These are phyloP conservation scores for Bipolaris sorokiniana DNA, from an alignment of 2,329 filamentous ascomycete genomes.

Conservation along the genomic window DNA sequence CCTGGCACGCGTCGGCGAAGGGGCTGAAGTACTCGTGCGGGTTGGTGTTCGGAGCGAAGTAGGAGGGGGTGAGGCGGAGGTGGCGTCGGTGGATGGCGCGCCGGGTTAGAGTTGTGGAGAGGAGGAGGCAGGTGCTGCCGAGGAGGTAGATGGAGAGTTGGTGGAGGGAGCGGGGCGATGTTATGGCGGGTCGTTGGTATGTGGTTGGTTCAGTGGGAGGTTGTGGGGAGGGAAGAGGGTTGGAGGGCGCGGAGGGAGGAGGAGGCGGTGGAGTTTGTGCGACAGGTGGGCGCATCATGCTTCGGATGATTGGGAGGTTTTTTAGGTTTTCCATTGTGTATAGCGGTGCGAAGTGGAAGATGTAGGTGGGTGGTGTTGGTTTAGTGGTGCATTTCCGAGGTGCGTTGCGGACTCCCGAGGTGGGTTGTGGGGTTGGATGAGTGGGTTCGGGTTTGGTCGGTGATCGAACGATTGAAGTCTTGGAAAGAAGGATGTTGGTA, in stretches of 20 bases:
- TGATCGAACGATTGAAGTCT: constrained; percentile 2
- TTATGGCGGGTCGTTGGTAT: constrained; percentile 42
- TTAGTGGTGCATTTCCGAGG: constrained; percentile 31
- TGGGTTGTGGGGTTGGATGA: not conserved
- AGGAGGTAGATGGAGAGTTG: constrained; percentile 75
- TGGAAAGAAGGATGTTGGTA: not conserved
- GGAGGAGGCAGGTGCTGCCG: constrained; percentile 75
- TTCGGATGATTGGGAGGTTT: constrained; percentile 29
- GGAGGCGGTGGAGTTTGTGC: constrained; percentile 21
- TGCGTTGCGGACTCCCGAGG: constrained; percentile 26
- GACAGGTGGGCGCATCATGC: constrained; percentile 29
- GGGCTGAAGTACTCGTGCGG: constrained; percentile 62
- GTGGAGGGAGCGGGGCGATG: constrained; percentile 60
- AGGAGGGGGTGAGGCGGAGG: constrained; percentile 68
- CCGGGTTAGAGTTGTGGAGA: constrained; percentile 69
- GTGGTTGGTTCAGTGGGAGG: constrained; percentile 24
- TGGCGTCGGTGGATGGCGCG: constrained; percentile 70
- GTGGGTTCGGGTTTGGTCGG: not conserved
- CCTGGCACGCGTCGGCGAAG: constrained; percentile 77
- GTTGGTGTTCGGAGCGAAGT: constrained; percentile 68
- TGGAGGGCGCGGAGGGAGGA: no score
- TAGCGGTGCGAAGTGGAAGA: constrained; percentile 18
- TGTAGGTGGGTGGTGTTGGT: constrained; percentile 15
- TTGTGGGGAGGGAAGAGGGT: constrained; percentile 23
- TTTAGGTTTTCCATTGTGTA: constrained; percentile 33